Percentiles rank a stretch among this genome's conserved stretches.
Evolutionary conservation across 495 filamentous ascomycete species (phyloP).

Genomic region (Penicillium verhagenii): DNA sequence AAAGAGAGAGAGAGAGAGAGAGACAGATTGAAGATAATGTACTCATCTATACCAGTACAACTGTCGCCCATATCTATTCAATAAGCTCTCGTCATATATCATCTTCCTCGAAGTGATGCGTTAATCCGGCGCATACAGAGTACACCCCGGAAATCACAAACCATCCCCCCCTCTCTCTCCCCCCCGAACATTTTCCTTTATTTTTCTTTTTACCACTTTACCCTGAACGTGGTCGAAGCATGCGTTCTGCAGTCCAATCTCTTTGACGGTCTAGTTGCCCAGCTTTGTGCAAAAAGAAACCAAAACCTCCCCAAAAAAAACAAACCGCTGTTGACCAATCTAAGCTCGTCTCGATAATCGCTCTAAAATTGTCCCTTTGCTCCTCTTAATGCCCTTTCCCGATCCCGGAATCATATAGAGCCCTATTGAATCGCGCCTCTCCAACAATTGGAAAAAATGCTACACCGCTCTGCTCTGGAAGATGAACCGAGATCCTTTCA

Average conservation of each 20-base stretch:
- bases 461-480: slow-evolving; percentile 29
- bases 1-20: too few species aligned
- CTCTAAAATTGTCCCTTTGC: not conserved
- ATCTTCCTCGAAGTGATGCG: slow-evolving; percentile 13
- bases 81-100: slow-evolving; percentile 15
- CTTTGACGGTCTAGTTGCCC: not conserved
- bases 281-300: not conserved
- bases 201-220: not conserved
- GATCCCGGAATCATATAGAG: slow-evolving; percentile 3
- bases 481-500: slow-evolving; percentile 27
- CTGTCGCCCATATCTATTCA: slow-evolving; percentile 17
- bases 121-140: slow-evolving; percentile 7
- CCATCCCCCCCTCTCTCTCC: not conserved
- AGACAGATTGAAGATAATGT: slow-evolving; percentile 4
- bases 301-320: not conserved
- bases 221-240: not conserved
- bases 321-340: not conserved
- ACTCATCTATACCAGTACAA: slow-evolving; percentile 9
- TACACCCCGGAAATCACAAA: not conserved
- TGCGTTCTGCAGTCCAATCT: not conserved
- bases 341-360: not conserved
- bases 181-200: not conserved
- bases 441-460: slow-evolving; percentile 20
- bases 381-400: slow-evolving; percentile 14
- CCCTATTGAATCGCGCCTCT: not conserved